Evolutionary conservation across 805 yeast genomes (phyloP), one percentile per base, ranked within the genome.

Genomic region (Barnettozyma siamensis): DNA sequence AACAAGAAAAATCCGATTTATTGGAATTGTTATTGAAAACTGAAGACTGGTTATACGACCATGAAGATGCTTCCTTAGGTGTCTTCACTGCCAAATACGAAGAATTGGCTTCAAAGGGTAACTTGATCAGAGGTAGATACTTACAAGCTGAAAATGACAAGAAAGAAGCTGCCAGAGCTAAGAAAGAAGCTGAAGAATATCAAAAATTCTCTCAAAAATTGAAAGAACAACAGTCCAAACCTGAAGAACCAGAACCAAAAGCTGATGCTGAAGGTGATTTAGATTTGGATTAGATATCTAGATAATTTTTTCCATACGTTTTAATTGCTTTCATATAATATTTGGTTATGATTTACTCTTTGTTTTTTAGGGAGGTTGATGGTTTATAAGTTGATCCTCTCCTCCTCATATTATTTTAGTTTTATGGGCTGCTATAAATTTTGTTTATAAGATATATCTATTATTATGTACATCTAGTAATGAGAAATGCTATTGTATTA

Each of bases 21-120:
- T 65, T 76, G 37, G 84, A 70, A 46, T 75, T 83, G 75, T 76
- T 93, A 63, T 64, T 74, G 60, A 83, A 80, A 65, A 80, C 98
- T 52, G 99, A 93, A 76, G 96, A 91, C 62, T 93, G 99, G 99
- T 79, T 93, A 60, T 93, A 93, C 69, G 99, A 88, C 43, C 98
- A 98, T 62, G 88, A 86, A 63, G 99, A 93, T 66, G 78, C 97
- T 49, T 76, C 89, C 60, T 89, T 93, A 79, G 99, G 93, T 57
- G 87, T 84, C 66, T 93, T 91, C 76, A 82, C 94, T 68, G 98
- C 99, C 61, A 89, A 86, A 70, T 88, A 88, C 70, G 98, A 93
- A 72, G 99, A 93, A 69, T 80, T 93, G 60, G 95, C 96, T 35
- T 77, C 95, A 33, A 73, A 82, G 55, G 99, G 99, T 66, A 91